Evolutionary conservation across 1,284 basidiomycete genomes (phyloP).

Genomic region (Sparassis latifolia): DNA sequence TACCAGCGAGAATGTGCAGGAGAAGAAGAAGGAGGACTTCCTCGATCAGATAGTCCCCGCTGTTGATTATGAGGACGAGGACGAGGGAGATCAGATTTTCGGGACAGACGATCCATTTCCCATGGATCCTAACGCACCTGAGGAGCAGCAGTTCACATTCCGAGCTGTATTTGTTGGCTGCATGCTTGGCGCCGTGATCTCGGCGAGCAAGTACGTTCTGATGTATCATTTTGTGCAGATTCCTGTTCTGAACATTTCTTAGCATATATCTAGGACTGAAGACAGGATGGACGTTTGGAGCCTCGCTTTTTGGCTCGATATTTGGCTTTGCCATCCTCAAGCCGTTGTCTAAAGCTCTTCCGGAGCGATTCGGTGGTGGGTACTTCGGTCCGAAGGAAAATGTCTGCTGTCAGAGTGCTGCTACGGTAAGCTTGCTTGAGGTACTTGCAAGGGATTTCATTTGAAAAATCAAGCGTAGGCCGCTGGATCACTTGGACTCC

Average conservation of each 20-base stretch:
- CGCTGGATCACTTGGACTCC: conserved; percentile 7
- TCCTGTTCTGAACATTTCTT: not conserved
- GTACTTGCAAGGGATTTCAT: not conserved
- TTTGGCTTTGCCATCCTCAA: conserved; percentile 4
- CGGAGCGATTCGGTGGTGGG: conserved; percentile 7
- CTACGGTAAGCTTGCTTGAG: conserved; percentile 2
- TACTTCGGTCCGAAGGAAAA: conserved; percentile 12
- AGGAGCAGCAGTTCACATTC: conserved; percentile 17
- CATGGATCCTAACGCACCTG: conserved; percentile 12
- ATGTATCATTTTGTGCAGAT: not conserved
- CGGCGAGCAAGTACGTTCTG: conserved; percentile 16
- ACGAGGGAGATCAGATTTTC: conserved; percentile 5
- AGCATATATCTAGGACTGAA: conserved; percentile 8
- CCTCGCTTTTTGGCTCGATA: conserved; percentile 4
- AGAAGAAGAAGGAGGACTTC: conserved; percentile 7
- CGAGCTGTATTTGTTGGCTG: conserved; percentile 11
- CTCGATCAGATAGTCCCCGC: conserved; percentile 3
- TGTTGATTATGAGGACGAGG: conserved; percentile 5
- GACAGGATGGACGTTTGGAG: conserved; percentile 13
- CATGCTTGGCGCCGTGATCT: conserved; percentile 10
- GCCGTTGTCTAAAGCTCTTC: conserved; percentile 6
- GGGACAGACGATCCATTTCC: conserved; percentile 17
- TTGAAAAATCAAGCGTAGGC: not conserved
- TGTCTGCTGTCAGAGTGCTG: conserved; percentile 10
- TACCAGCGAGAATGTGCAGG: not conserved